These are phyloP conservation scores for Baudoinia panamericana DNA, from an alignment of 495 filamentous ascomycete genomes.

Conservation along the genomic window DNA sequence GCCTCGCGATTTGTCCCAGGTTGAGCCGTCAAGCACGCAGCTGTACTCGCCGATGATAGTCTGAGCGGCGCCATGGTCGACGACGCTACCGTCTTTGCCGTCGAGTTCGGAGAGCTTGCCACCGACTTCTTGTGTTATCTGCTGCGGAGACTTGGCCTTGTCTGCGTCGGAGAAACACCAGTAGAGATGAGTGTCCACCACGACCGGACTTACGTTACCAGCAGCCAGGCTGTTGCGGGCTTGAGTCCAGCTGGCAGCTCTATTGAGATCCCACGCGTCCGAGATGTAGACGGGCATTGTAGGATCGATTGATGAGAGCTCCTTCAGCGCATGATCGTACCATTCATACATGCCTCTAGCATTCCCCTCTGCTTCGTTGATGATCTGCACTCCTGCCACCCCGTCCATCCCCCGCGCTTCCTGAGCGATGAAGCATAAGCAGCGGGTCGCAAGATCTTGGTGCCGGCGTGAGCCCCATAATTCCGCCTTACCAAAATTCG, in stretches of 20 bases:
- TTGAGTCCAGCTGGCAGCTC: slow-evolving; percentile 31
- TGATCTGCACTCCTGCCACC: slow-evolving; percentile 40
- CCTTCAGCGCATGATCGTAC: slow-evolving; percentile 37
- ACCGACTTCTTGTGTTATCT: slow-evolving; percentile 34
- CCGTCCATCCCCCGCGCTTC: slow-evolving; percentile 32
- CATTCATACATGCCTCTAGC: slow-evolving; percentile 39
- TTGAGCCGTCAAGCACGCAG: slow-evolving; percentile 35
- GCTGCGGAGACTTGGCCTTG: slow-evolving; percentile 32
- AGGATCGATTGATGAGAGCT: slow-evolving; percentile 33
- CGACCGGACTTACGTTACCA: slow-evolving; percentile 29
- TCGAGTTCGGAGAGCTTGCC: slow-evolving; percentile 30
- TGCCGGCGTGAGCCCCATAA: slow-evolving; percentile 32
- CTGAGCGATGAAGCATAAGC: slow-evolving; percentile 34
- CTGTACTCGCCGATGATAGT: slow-evolving; percentile 43
- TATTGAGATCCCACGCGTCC: slow-evolving; percentile 38
- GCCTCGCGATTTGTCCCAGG: slow-evolving; percentile 30
- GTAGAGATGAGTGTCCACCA: slow-evolving; percentile 45
- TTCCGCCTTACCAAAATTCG: slow-evolving; percentile 31
- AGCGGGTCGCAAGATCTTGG: slow-evolving; percentile 29
- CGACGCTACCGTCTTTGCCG: slow-evolving; percentile 32
- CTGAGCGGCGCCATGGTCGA: slow-evolving; percentile 34
- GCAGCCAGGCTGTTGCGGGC: slow-evolving; percentile 18
- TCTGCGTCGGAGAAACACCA: slow-evolving; percentile 38
- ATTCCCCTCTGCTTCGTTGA: slow-evolving; percentile 38
- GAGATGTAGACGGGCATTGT: slow-evolving; percentile 41